Evolutionary conservation across 2,329 filamentous ascomycete species (phyloP).

Genomic region (Coleophoma crateriformis): DNA sequence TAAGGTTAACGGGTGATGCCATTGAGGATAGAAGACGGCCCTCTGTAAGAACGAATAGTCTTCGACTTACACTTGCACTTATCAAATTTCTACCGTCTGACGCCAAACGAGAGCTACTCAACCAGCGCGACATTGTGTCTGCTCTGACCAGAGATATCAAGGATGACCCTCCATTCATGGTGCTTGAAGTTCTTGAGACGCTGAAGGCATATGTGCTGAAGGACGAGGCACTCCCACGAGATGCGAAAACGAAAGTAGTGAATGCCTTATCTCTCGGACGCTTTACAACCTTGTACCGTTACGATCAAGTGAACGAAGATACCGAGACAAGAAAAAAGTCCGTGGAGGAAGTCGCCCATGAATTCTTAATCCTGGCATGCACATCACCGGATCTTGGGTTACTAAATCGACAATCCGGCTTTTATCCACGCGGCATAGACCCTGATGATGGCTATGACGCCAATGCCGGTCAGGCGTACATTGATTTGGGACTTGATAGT

Average conservation of each 20-base stretch:
- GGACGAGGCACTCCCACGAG: slow-evolving; percentile 67
- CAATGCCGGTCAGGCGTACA: slow-evolving; percentile 38
- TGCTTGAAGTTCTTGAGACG: slow-evolving; percentile 68
- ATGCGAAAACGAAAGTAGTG: slow-evolving; percentile 70
- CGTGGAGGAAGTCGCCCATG: slow-evolving; percentile 66
- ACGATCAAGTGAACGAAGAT: slow-evolving; percentile 45
- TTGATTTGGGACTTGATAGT: slow-evolving; percentile 63
- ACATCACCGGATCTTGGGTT: slow-evolving; percentile 69
- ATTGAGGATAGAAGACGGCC: slow-evolving; percentile 64
- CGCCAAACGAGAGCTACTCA: slow-evolving; percentile 77
- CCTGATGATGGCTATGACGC: slow-evolving; percentile 45
- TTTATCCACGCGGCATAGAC: slow-evolving; percentile 70
- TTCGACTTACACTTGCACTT: slow-evolving; percentile 74
- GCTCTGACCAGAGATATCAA: slow-evolving; percentile 71
- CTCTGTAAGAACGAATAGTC: slow-evolving; percentile 76
- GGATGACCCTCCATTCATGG: slow-evolving; percentile 70
- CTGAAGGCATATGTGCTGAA: slow-evolving; percentile 67
- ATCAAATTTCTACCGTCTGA: slow-evolving; percentile 72
- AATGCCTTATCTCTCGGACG: slow-evolving; percentile 68
- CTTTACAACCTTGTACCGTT: slow-evolving; percentile 66
- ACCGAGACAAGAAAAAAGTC: slow-evolving; percentile 35
- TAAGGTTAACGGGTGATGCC: slow-evolving; percentile 54
- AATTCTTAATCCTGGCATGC: slow-evolving; percentile 70
- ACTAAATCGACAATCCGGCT: slow-evolving; percentile 71
- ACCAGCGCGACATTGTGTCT: slow-evolving; percentile 63